These are phyloP conservation scores for Tetrapisispora fleetii DNA, from an alignment of 805 yeast genomes.

Conservation along the genomic window DNA sequence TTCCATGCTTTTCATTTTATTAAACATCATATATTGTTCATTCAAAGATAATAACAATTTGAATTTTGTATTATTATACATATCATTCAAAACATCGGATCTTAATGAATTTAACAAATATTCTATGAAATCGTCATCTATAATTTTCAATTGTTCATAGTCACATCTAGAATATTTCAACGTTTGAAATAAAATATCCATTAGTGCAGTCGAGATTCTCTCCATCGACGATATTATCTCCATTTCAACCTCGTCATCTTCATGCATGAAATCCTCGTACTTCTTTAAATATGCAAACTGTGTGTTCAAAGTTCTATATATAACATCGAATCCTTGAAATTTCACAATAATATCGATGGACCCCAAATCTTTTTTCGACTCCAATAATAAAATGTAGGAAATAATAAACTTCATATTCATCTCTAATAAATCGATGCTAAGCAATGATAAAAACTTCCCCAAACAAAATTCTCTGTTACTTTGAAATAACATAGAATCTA, in stretches of 20 bases:
- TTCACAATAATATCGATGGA: constrained; percentile 39
- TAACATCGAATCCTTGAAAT: constrained; percentile 41
- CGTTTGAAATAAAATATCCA: constrained; percentile 47
- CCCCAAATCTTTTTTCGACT: constrained; percentile 34
- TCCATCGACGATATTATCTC: constrained; percentile 29
- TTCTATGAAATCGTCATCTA: constrained; percentile 38
- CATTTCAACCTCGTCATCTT: constrained; percentile 22
- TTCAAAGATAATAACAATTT: constrained; percentile 64
- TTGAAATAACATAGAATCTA: constrained; percentile 30
- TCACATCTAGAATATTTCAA: constrained; percentile 41
- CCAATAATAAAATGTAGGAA: constrained; percentile 36
- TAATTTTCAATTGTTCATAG: constrained; percentile 31
- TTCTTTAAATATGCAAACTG: constrained; percentile 27
- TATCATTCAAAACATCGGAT: constrained; percentile 40
- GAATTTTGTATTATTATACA: constrained; percentile 57
- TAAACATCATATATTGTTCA: constrained; percentile 75
- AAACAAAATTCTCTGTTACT: constrained; percentile 36
- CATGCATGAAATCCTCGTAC: constrained; percentile 14
- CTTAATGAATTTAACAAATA: constrained; percentile 39
- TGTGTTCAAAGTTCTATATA: constrained; percentile 35
- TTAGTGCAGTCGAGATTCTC: constrained; percentile 34
- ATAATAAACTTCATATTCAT: constrained; percentile 33
- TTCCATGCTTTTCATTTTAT: constrained; percentile 22
- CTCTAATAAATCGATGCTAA: constrained; percentile 30
- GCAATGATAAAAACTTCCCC: constrained; percentile 39